Conservation (phyloP, 352 stramenopile species). For the Phytophthora sp. region DNA sequence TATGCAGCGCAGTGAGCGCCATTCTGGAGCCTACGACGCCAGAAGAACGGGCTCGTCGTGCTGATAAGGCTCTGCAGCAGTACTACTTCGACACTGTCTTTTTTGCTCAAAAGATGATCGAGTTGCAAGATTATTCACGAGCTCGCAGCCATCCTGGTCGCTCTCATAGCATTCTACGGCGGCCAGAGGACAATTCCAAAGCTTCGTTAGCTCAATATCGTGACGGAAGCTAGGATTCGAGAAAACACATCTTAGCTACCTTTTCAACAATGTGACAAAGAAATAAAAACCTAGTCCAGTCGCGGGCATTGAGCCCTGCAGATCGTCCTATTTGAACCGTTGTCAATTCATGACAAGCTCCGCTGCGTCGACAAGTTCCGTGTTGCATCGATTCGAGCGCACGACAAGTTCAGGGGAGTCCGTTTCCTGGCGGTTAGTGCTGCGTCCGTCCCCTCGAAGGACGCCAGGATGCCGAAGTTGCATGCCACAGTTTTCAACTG, state of each 20-base stretch:
- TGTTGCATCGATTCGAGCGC: no score
- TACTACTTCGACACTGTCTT: constrained; percentile 69
- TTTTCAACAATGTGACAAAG: background rate
- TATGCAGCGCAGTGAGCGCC: constrained; percentile 44
- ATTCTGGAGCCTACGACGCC: constrained; percentile 36
- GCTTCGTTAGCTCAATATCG: background rate
- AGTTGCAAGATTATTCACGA: constrained; percentile 40
- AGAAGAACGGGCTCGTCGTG: constrained; percentile 31
- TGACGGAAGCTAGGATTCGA: constrained; percentile 6
- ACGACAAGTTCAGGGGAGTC: constrained; percentile 6
- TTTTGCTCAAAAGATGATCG: constrained; percentile 57
- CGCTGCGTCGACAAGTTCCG: background rate
- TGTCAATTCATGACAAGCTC: no score
- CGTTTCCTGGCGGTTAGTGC: constrained; percentile 22
- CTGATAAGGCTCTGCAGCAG: constrained; percentile 45
- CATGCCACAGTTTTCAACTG: constrained; percentile 10
- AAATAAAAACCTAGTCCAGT: background rate
- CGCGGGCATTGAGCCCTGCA: background rate
- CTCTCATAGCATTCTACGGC: constrained; percentile 14
- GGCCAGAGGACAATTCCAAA: constrained; percentile 1
- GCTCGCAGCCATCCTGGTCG: constrained; percentile 17
- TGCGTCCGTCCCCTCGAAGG: background rate
- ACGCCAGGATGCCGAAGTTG: background rate
- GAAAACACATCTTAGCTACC: background rate
- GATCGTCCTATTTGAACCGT: no score